A percentile compares a stretch with the other conserved stretches of the same genome.
Evolutionary conservation across 768 basidiomycete species (phyloP).

Genomic region (Tulasnella sp.): DNA sequence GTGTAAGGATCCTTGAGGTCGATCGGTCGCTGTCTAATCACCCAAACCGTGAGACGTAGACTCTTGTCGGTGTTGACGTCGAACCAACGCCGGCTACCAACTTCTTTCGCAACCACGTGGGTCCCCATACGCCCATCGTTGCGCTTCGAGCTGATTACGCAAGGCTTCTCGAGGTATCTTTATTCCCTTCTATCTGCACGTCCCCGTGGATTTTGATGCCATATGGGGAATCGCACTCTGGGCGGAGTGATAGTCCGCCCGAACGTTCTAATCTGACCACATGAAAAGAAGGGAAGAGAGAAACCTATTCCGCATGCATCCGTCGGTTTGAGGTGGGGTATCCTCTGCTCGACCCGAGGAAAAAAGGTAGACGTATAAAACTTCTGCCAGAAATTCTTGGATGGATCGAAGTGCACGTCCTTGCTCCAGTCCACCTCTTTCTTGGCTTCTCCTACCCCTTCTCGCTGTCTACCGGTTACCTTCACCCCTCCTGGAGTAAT

Average conservation of each 20-base stretch:
- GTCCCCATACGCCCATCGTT: neutral
- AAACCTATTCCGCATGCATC: neutral
- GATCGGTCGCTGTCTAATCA: no score
- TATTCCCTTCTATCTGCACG: neutral
- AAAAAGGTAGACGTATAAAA: neutral
- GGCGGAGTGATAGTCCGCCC: neutral
- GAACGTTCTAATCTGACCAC: neutral
- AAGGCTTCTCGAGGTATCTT: neutral
- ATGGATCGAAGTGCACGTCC: neutral
- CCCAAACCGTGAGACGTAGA: no score
- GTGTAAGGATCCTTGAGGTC: no score
- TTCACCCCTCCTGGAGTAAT: neutral
- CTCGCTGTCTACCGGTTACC: neutral
- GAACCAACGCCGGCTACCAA: no score
- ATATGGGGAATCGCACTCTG: neutral
- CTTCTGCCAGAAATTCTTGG: neutral
- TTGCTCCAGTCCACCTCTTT: neutral
- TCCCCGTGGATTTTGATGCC: neutral
- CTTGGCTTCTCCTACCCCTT: neutral
- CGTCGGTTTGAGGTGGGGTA: neutral
- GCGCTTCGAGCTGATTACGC: neutral
- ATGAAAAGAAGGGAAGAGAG: neutral
- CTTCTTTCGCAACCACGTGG: conserved; percentile 7
- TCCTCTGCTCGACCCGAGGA: neutral
- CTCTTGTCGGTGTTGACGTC: no score